Evolutionary conservation across 139 green algal genomes (phyloP).

Genomic region (Trebouxia sp.): DNA sequence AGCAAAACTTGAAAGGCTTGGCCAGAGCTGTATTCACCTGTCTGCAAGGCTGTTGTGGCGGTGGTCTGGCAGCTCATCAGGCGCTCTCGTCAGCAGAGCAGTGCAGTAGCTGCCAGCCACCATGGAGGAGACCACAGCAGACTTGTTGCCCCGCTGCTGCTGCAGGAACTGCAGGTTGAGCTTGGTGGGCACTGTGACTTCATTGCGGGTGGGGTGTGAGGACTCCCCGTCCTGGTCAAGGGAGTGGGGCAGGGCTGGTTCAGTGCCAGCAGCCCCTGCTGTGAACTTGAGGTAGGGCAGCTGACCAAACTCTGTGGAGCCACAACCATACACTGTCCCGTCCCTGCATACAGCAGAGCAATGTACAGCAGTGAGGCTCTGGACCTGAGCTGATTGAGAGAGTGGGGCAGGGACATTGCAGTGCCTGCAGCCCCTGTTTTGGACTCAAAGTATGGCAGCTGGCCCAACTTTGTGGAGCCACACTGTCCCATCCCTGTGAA

Average conservation of each 20-base stretch:
- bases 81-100: slow-evolving; percentile 65
- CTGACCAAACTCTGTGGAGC: slow-evolving; percentile 58
- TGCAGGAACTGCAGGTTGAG: slow-evolving; percentile 53
- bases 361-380: no score
- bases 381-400: no score
- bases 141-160: slow-evolving; percentile 33
- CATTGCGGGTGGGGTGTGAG: not conserved
- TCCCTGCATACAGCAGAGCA: slow-evolving; percentile 35
- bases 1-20: not conserved
- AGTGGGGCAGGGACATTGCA: not conserved
- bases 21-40: not conserved
- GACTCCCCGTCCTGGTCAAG: slow-evolving; percentile 1
- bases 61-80: slow-evolving; percentile 63
- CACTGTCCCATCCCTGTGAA: no score
- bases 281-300: slow-evolving; percentile 39
- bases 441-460: no score
- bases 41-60: not conserved
- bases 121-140: slow-evolving; percentile 58
- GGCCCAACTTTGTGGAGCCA: no score
- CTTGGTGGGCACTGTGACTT: slow-evolving; percentile 36
- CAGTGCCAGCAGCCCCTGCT: not conserved
- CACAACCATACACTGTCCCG: slow-evolving; percentile 69
- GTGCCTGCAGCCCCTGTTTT: not conserved
- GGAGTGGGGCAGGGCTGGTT: not conserved
- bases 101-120: slow-evolving; percentile 58